Evolutionary conservation across 23 red algal species (phyloP).

Genomic region (Cyanidioschyzon merolae): DNA sequence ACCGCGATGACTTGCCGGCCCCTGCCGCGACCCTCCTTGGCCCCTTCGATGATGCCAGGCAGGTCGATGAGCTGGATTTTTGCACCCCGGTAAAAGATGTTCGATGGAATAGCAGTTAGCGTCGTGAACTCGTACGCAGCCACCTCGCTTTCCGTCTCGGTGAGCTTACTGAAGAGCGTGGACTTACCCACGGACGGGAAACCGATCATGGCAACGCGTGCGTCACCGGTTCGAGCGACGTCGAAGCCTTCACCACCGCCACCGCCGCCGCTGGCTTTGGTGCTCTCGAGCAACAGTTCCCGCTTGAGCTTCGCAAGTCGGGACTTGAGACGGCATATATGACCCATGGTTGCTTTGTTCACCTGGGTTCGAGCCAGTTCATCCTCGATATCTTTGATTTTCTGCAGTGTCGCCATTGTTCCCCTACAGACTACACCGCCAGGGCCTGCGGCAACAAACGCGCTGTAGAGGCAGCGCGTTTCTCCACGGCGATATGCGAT

Average conservation of each 20-base stretch:
- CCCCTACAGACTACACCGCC: no score
- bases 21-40: slow-evolving; percentile 77
- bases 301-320: slow-evolving; percentile 76
- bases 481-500: no score
- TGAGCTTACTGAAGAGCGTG: slow-evolving; percentile 77
- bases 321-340: slow-evolving; percentile 89
- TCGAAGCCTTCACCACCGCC: slow-evolving; percentile 72
- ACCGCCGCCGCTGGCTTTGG: slow-evolving; percentile 31
- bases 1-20: slow-evolving; percentile 93
- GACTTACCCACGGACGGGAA: slow-evolving; percentile 98
- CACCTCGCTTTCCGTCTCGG: slow-evolving; percentile 75
- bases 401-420: slow-evolving; percentile 89
- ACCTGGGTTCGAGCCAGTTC: slow-evolving; percentile 87
- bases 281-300: slow-evolving; percentile 67
- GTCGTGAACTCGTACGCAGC: slow-evolving; percentile 97
- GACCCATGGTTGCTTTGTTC: slow-evolving; percentile 97
- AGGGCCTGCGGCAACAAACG: no score
- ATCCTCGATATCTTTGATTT: slow-evolving; percentile 89
- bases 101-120: slow-evolving; percentile 73
- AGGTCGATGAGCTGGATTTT: slow-evolving; percentile 95
- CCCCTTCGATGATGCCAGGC: slow-evolving; percentile 96
- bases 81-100: slow-evolving; percentile 71
- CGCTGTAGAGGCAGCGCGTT: no score
- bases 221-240: slow-evolving; percentile 85
- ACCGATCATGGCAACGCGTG: slow-evolving; percentile 76